phyloP scores from a whole-genome alignment of 345 rosid genomes.

The Acer campestre region DNA sequence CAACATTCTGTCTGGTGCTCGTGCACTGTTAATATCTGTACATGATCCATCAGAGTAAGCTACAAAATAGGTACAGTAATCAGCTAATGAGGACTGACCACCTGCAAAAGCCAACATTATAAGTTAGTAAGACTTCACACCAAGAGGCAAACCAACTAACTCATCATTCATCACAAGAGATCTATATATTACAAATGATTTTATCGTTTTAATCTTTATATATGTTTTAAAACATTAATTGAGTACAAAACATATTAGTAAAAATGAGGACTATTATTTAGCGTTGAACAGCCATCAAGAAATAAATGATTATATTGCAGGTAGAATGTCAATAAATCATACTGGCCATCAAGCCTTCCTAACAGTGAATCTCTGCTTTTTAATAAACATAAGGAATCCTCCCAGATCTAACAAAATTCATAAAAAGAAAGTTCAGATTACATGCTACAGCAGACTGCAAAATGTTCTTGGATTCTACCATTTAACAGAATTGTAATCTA shows the following conservation, averaged over 20 bases:
- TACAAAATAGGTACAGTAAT: slow-evolving; percentile 96
- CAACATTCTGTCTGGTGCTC: slow-evolving; percentile 96
- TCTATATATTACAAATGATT: neutral
- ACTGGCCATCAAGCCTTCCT: neutral
- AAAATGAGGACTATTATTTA: neutral
- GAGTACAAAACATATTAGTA: neutral
- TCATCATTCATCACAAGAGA: neutral
- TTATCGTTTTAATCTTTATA: neutral
- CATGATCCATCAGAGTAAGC: slow-evolving; percentile 99
- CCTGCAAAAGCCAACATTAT: slow-evolving; percentile 53
- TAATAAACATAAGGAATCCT: neutral
- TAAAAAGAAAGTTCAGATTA: neutral
- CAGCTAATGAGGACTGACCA: slow-evolving; percentile 97
- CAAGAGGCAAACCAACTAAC: slow-evolving; percentile 6
- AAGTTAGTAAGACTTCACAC: slow-evolving; percentile 8
- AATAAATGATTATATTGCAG: neutral
- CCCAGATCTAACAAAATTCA: slow-evolving; percentile 1
- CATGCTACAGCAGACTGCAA: neutral
- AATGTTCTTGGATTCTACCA: neutral
- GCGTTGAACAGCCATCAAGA: neutral
- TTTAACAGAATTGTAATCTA: neutral
- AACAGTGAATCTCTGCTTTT: neutral
- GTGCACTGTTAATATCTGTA: slow-evolving; percentile 92
- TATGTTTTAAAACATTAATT: neutral
- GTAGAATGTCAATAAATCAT: neutral